Conservation (phyloP, 2,329 filamentous ascomycete species). For the Pestalotiopsis sp. region DNA sequence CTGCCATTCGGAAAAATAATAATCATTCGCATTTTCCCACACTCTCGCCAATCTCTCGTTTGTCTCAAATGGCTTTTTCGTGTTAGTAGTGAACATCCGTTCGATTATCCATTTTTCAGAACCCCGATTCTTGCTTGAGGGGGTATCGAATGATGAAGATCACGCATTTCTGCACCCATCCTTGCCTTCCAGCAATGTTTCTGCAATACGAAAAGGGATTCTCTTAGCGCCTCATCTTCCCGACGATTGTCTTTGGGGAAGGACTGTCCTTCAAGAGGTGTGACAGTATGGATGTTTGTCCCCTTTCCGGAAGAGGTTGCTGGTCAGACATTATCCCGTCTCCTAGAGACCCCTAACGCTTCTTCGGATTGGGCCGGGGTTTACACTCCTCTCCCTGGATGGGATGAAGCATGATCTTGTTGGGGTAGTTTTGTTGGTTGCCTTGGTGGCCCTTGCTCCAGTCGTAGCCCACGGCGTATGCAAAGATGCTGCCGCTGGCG, state of each 20-base stretch:
- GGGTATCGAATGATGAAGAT: too few species aligned
- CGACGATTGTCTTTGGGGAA: too few species aligned
- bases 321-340: background rate
- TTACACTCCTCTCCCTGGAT: constrained; percentile 66
- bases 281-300: background rate
- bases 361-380: constrained; percentile 61
- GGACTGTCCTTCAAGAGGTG: too few species aligned
- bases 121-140: too few species aligned
- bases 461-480: constrained; percentile 92
- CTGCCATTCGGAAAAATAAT: background rate
- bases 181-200: background rate
- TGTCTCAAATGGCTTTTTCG: too few species aligned
- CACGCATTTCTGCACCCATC: too few species aligned
- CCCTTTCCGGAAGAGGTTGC: background rate
- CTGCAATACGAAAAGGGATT: background rate
- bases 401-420: constrained; percentile 85
- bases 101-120: too few species aligned
- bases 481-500: constrained; percentile 79
- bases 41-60: too few species aligned
- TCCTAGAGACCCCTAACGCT: constrained; percentile 45
- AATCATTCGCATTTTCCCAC: background rate
- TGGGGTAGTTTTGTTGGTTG: constrained; percentile 75
- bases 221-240: too few species aligned
- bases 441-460: constrained; percentile 95
- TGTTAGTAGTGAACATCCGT: too few species aligned